Base-by-base conservation (phyloP, 768 basidiomycete genomes). In the Chalciporus pseudorubinellus region DNA sequence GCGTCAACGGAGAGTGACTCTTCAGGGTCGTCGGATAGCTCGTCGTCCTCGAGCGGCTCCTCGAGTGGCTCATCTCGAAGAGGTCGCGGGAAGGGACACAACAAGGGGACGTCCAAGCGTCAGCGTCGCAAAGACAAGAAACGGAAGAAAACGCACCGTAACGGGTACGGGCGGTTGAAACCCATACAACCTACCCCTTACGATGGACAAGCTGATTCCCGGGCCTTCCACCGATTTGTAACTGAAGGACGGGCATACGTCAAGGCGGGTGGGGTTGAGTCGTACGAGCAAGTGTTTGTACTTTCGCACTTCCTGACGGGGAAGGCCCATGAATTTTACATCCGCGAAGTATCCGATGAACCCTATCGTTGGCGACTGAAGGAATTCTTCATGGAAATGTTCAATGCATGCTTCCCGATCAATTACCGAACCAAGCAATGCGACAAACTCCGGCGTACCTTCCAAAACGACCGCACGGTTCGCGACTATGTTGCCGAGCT, bases 401-500 rank as follows among this genome's bases (percentile, higher is more conserved):
- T 24, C 7, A 24, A 24, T 7, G 24, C 24, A 3, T 24, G 24
- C 24, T 24, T 24, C 7, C 24, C 24, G 24, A 24, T 24, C 24
- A 24, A 24, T 7, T 24, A 24, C 7, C 24, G 24, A 7, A 24
- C 24, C 4, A 55, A 69, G 14, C 70, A 72, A 55, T 56, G 57
- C 0, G 40, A 59, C 1, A 53, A 58, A 19, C 52, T 74, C 11
- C 40, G 58, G 1, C 21, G 47, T 0, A 57, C 46, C 16, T 36
- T 39, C 2, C 74, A 75, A 1, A 39, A 57, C 18, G 52, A 57
- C 4, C 24, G 24, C 4, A 3, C 24, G 3, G 70, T 74, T 0
- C 40, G 51, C 0, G 66, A 64, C 1, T 74, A 65, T 49, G 58
- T 68, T 0, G 61, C 67, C 13, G 65, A 72, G 38, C 52, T 75